Evolutionary conservation across 768 basidiomycete species (phyloP), one percentile per base, ranked within the genome.

Genomic region (Mycena galericulata): DNA sequence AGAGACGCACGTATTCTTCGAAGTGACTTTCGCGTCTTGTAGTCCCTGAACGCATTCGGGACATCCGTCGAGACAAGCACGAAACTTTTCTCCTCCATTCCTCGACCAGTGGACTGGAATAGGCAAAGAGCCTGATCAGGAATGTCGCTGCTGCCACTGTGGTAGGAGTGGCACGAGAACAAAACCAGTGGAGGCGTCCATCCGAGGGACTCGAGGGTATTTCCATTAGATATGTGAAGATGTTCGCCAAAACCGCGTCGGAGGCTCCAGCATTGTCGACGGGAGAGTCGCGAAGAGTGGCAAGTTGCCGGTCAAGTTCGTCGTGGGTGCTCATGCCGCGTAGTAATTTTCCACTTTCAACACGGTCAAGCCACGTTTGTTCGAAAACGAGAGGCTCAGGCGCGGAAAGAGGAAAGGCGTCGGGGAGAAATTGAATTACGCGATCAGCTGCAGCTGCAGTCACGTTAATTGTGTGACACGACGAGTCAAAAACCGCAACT

Each of bases 101-200:
- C 2, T 85, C 83, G 4, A 93, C 90, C 32, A 82, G 81, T 0
- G 81, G 78, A 55, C 87, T 86, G 58, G 86, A 80, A 73, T 95
- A 98, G 12, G 95, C 95, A 75, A 92, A 91, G 41, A 98, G 79
- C 56, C 95, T 88, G 40, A 97, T 82, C 54, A 94, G 85, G 79
- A 96, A 98, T 0, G 89, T 90, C 0, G 96, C 94, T 2, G 91
- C 88, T 65, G 88, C 90, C 11, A 85, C 77, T 0, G 87, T 89
- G 36, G 87, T 80, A 11, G 83, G 75, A 34, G 86, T 80, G 4
- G 90, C 91, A 40, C 85, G 84, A 30, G 80, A 77, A 77, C 96
- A 98, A 76, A 92, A 97, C 94, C 95, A 97, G 74, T 98, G 96
- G 59, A 86, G 66, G 32, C 67, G 68, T 34, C 80, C 77, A 54